Conservation (phyloP, 139 green algal genomes). For the Closterium sp. region DNA sequence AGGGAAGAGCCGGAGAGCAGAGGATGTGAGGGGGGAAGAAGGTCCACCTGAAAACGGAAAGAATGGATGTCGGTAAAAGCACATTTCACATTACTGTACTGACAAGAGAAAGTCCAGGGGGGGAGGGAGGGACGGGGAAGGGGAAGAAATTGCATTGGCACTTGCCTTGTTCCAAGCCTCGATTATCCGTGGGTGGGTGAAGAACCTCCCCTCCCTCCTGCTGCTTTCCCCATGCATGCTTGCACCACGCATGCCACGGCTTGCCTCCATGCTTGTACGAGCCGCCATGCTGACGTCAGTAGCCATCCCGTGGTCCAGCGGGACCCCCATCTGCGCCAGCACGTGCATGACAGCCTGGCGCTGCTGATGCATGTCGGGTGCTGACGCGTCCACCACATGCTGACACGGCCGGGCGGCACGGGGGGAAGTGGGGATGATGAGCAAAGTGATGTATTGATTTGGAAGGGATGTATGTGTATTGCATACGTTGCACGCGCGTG, state of each 20-base stretch:
- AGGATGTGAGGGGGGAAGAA: neutral
- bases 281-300: neutral
- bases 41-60: neutral
- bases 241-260: neutral
- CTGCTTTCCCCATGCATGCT: neutral
- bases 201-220: neutral
- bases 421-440: neutral
- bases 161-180: slow-evolving; percentile 34
- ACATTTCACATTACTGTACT: neutral
- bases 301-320: slow-evolving; percentile 30
- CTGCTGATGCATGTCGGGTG: slow-evolving; percentile 56
- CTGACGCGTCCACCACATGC: slow-evolving; percentile 69
- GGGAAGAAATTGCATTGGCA: too few species aligned
- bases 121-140: too few species aligned
- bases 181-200: neutral
- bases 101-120: too few species aligned
- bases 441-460: too few species aligned
- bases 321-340: slow-evolving; percentile 49
- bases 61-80: neutral
- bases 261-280: neutral
- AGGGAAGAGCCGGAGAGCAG: neutral
- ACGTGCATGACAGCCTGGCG: slow-evolving; percentile 61
- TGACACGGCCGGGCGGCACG: slow-evolving; percentile 4
- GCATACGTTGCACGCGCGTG: too few species aligned
- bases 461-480: too few species aligned